Conservation (phyloP, 2,329 filamentous ascomycete species). For the Akanthomyces dipterigenus region DNA sequence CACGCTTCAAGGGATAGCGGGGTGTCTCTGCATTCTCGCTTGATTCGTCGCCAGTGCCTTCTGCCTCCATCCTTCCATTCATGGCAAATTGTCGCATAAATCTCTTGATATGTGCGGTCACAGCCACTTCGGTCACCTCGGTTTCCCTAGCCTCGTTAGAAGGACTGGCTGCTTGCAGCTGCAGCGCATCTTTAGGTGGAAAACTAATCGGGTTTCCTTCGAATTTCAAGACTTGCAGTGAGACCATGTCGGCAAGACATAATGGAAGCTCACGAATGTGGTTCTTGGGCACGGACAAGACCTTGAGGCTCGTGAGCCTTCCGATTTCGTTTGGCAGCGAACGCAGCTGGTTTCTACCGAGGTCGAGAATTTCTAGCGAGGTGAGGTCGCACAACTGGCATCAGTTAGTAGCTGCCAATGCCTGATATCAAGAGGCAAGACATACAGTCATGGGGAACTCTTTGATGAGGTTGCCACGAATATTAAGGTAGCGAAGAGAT, state of each 20-base stretch:
- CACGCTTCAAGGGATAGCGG: constrained; percentile 58
- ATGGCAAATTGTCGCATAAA: constrained; percentile 49
- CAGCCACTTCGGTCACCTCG: constrained; percentile 54
- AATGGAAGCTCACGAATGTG: constrained; percentile 76
- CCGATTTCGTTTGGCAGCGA: constrained; percentile 72
- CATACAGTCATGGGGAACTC: constrained; percentile 53
- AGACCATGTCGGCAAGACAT: constrained; percentile 82
- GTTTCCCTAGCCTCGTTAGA: constrained; percentile 52
- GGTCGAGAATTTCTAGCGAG: constrained; percentile 85
- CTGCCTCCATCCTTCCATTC: constrained; percentile 46
- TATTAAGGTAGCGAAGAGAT: constrained; percentile 72
- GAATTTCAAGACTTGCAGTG: constrained; percentile 81
- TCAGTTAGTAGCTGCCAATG: constrained; percentile 16
- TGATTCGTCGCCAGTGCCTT: constrained; percentile 52
- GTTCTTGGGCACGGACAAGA: constrained; percentile 82
- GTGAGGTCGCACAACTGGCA: constrained; percentile 74
- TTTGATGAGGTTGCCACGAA: constrained; percentile 66
- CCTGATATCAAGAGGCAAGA: constrained; percentile 15
- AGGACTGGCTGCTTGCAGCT: constrained; percentile 48
- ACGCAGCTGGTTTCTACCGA: constrained; percentile 80
- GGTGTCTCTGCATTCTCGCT: constrained; percentile 78
- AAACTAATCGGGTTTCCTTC: constrained; percentile 82
- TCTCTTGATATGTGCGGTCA: constrained; percentile 56
- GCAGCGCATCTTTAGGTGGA: constrained; percentile 64
- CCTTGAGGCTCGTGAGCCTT: constrained; percentile 77